Base-by-base conservation (phyloP, 495 filamentous ascomycete genomes). In the Penicillium coffeae region DNA sequence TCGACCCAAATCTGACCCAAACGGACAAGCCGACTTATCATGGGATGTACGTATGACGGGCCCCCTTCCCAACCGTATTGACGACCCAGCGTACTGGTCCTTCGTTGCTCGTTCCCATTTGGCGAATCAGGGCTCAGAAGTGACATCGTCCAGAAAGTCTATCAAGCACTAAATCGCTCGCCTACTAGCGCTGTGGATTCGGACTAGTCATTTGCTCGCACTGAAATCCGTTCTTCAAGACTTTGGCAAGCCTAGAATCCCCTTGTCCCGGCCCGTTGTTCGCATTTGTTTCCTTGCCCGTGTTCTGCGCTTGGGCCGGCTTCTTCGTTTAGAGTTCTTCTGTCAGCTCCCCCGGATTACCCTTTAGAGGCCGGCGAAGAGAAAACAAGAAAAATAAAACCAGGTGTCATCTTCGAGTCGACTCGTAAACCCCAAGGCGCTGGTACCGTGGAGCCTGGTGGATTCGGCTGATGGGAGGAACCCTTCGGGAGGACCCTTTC, bases 121-220 rank as follows among this genome's bases (percentile, higher is more conserved):
- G 14, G 36, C 50, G 37, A 52, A 52, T 47, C 46, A 50, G 41
- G 38, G 14, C 15, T 30, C 37, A n/a, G 3, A 3, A 33, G 22
- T 38, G 20, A 38, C 42, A 46, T 50, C 20, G 37, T 3, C 14
- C 6, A n/a, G 13, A 44, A 52, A 57, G 50, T 52, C 42, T 52
- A 52, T 50, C 46, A 52, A 37, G 35, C 49, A 49, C 54, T 52
- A 52, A 30, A 57, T 49, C 49, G 21, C 32, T 32, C 18, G 20
- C 42, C 38, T 47, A 19, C 44, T 46, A 36, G 40, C 51, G 41
- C 27, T 32, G 49, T 48, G 19, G n/a, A 45, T 27, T 39, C 37
- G 5, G 25, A 30, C 10, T 5, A 30, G 25, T 10, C 25, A 30
- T 30, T 30, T 10, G 10, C 25, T 30, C 10, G 25, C n/a, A 10